Evolutionary conservation across 2,329 filamentous ascomycete genomes (phyloP), one percentile per base, ranked within the genome.

Genomic region (Cadophora sp.): DNA sequence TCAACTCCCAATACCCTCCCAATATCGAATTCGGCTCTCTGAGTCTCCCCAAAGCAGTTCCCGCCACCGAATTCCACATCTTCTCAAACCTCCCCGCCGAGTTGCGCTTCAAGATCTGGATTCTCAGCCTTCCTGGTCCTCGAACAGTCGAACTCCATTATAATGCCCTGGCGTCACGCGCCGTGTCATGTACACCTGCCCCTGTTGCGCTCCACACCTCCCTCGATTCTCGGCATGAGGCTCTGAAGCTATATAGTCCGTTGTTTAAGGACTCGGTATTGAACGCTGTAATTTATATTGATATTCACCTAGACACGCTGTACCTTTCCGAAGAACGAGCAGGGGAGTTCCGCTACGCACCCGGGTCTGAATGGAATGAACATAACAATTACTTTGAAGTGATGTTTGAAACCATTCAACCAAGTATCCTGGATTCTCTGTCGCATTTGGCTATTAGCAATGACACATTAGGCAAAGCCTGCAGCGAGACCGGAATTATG

Each of bases 41-140:
- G 1, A 11, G 16, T 20, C 24, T 41, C 30, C 18, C 45, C 4
- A 39, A 62, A 22, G 22, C 27, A 9, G 22, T 36, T 4, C 22
- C 43, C 27, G 16, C 14, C n/a, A 18, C 30, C 18, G 51, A 58
- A 16, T 67, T 67, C 27, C 41, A 47, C 8, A 14, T 27, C 51
- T 67, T 61, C 24, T 8, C 30, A 3, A 24, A 64, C 6, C 60
- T 67, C 14, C 53, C 65, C 48, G 18, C 41, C 13, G 60, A 67
- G 55, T 6, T 64, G 13, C 43, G 65, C 41, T 18, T 43, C 30
- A 45, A 50, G 30, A 67, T 61, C 20, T 67, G 60, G 53, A 45
- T n/a, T 11, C 16, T 51, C 18, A 48, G 16, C 18, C 55, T 67
- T 56, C 53, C 45, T 14, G 33, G 24, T 43, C 63, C 45, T 24